Evolutionary conservation across 768 basidiomycete genomes (phyloP).

Genomic region (Lentinula guzmanii): DNA sequence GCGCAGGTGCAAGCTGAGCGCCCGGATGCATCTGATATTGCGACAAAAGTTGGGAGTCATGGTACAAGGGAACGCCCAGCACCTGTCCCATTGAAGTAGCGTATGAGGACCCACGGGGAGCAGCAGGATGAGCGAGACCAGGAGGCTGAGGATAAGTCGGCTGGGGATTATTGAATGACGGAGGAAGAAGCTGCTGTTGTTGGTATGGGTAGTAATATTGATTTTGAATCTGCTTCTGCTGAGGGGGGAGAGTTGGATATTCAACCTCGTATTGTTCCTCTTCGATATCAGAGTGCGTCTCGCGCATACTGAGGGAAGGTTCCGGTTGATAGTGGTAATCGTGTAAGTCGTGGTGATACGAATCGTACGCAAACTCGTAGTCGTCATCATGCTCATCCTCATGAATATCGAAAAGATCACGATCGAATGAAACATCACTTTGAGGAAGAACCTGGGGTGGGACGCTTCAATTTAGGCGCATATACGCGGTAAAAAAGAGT

Average conservation of each 20-base stretch:
- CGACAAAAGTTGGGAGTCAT: conserved; percentile 13
- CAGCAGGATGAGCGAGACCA: conserved; percentile 4
- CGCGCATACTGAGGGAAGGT: conserved; percentile 6
- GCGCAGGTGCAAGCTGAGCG: conserved; percentile 10
- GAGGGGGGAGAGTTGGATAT: conserved; percentile 23
- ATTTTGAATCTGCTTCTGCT: conserved; percentile 12
- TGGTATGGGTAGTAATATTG: conserved; percentile 17
- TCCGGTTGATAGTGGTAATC: conserved; percentile 9
- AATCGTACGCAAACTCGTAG: conserved; percentile 27
- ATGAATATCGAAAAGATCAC: conserved; percentile 69
- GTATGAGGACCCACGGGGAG: conserved; percentile 2
- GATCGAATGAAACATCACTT: conserved; percentile 33
- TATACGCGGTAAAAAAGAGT: conserved; percentile 22
- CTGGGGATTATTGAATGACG: neutral
- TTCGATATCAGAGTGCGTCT: conserved; percentile 6
- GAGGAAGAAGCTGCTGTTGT: conserved; percentile 13
- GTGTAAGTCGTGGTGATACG: conserved; percentile 25
- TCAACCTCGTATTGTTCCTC: conserved; percentile 5
- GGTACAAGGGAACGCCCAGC: neutral
- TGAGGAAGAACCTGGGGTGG: conserved; percentile 19
- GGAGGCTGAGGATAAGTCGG: conserved; percentile 13
- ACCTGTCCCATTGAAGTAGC: neutral
- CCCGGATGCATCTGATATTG: conserved; percentile 28
- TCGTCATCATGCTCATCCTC: conserved; percentile 60
- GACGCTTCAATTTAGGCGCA: conserved; percentile 1